A percentile compares a stretch with the other conserved stretches of the same genome.
phyloP scores from a whole-genome alignment of 371 early-diverging fungal genomes.

The Rhizopus stolonifer region DNA sequence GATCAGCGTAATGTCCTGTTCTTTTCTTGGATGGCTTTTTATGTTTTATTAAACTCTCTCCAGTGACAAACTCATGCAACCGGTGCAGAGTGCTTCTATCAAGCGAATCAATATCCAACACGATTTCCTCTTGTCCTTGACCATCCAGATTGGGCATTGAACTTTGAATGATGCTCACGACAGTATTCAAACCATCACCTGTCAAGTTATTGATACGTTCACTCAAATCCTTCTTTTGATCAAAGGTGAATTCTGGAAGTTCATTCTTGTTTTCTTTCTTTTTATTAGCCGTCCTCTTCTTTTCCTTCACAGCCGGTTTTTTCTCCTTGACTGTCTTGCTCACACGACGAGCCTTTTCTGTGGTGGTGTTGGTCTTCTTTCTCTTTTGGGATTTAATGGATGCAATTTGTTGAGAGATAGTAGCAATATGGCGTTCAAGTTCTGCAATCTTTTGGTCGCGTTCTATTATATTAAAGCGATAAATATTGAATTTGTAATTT shows the following conservation, averaged over 20 bases:
- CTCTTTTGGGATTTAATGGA: conserved; percentile 64
- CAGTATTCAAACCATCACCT: conserved; percentile 76
- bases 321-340: conserved; percentile 27
- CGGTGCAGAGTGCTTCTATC: conserved; percentile 80
- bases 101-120: conserved; percentile 92
- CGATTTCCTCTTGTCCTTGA: conserved; percentile 85
- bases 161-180: conserved; percentile 83
- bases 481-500: conserved; percentile 24
- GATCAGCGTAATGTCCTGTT: conserved; percentile 53
- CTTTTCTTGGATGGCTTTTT: conserved; percentile 38
- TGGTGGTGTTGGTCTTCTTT: conserved; percentile 48
- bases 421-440: conserved; percentile 63
- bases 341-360: conserved; percentile 29
- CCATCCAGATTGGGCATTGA: conserved; percentile 80
- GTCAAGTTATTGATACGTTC: conserved; percentile 78
- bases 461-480: conserved; percentile 6
- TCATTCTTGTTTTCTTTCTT: conserved; percentile 30
- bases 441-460: conserved; percentile 62
- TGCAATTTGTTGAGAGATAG: conserved; percentile 62
- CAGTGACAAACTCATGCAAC: conserved; percentile 83
- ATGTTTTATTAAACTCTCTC: conserved; percentile 40
- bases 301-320: conserved; percentile 22
- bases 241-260: conserved; percentile 72
- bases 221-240: conserved; percentile 89
- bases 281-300: conserved; percentile 16